Percentiles rank a stretch among this genome's conserved stretches.
Conservation (phyloP, 1,284 basidiomycete genomes). For the Porodaedalea pini region DNA sequence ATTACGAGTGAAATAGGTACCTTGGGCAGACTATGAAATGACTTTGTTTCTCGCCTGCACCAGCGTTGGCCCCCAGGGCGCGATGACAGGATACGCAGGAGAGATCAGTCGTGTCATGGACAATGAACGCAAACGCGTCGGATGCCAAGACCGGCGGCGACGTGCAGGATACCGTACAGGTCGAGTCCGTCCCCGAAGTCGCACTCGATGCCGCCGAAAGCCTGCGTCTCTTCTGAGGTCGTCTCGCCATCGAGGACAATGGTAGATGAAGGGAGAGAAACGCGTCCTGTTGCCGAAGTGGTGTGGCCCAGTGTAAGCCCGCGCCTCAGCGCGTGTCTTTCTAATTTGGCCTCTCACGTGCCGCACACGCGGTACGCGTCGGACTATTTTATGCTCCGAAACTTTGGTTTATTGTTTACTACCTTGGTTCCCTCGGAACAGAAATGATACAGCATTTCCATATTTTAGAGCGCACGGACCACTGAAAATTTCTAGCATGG, state of each 20-base stretch:
- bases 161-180: not conserved
- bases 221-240: constrained; percentile 16
- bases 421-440: not conserved
- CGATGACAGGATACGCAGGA: constrained; percentile 18
- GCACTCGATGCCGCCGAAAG: constrained; percentile 12
- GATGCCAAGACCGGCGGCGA: not conserved
- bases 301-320: not conserved
- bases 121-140: constrained; percentile 1
- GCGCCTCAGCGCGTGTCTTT: not conserved
- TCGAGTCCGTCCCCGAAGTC: constrained; percentile 14
- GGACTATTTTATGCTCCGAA: not conserved
- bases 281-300: not conserved
- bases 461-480: too few species aligned
- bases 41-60: not conserved
- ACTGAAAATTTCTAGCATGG: too few species aligned
- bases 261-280: not conserved
- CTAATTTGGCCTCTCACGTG: not conserved
- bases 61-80: constrained; percentile 3
- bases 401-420: not conserved
- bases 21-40: constrained; percentile 18
- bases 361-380: not conserved
- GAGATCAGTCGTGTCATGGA: not conserved
- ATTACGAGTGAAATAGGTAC: not conserved
- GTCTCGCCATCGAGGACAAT: constrained; percentile 8
- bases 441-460: too few species aligned